Evolutionary conservation across 1,284 basidiomycete genomes (phyloP), one percentile per base, ranked within the genome.

Genomic region (Ustilago crameri): DNA sequence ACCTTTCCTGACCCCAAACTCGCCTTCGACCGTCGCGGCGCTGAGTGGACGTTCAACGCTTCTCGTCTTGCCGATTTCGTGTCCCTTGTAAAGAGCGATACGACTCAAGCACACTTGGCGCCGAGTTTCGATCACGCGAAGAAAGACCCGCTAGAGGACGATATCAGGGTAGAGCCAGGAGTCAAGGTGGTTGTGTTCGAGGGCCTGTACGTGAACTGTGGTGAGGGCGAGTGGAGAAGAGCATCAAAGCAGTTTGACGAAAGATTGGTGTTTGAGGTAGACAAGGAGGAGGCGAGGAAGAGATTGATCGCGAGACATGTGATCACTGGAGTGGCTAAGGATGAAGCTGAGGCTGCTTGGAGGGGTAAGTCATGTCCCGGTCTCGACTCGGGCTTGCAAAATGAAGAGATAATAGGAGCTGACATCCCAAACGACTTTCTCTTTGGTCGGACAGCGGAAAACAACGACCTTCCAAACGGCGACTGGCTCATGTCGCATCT

Each of bases 181-280:
- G 89, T 94, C 76, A 88, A 90, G 4, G 87, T 95, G 51, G 87
- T 95, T 52, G 82, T 95, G 58, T 87, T 95, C 61, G 92, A 95
- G 84, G 93, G 93, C 0, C 84, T 95, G 9, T 94, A 95, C 83
- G 88, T 89, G 5, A 88, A 92, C 62, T 87, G 93, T 20, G 86
- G 89, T 34, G 85, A 88, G 18, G 85, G 87, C 0, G 90, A 90
- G 0, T 97, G 95, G 95, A 81, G 80, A 1, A 86, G 87, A 17
- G 91, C 90, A 1, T 89, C 89, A 0, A 82, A 84, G 23, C 79
- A 88, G 67, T 86, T 95, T 60, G 91, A 97, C 79, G 89, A 92
- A 78, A 86, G 91, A 15, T 91, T 93, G 87, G 90, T 90, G 84
- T 85, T 96, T 22, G 85, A 90, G 12, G 85, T 91, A 8, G 88